Percentiles rank a stretch among this genome's conserved stretches.
Evolutionary conservation across 441 rosid genomes (phyloP).

Genomic region (Brassica hybrid): DNA sequence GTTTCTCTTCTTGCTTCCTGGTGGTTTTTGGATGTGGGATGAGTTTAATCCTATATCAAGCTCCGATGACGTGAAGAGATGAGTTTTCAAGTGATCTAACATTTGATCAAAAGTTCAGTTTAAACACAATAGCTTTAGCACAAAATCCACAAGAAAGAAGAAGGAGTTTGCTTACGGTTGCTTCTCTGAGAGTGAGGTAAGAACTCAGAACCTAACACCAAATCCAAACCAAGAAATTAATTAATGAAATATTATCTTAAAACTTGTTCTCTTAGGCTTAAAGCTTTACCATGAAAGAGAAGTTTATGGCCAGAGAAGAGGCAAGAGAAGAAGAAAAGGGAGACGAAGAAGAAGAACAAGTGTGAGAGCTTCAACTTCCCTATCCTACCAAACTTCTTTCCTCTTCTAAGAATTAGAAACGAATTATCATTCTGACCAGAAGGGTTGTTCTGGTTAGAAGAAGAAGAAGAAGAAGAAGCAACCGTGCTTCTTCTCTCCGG

Average conservation of each 20-base stretch:
- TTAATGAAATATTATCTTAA: neutral
- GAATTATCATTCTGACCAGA: conserved; percentile 47
- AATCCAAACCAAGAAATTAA: conserved; percentile 15
- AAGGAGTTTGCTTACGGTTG: conserved; percentile 27
- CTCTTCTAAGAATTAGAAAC: conserved; percentile 54
- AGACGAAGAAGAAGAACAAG: conserved; percentile 52
- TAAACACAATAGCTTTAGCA: conserved; percentile 8
- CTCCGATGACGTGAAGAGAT: conserved; percentile 35
- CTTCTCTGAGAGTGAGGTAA: conserved; percentile 32
- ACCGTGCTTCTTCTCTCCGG: conserved; percentile 57
- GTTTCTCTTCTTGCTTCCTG: conserved; percentile 34
- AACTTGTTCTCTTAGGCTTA: neutral
- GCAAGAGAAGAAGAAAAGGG: conserved; percentile 53
- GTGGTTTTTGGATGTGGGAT: conserved; percentile 50
- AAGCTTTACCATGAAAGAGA: conserved; percentile 60
- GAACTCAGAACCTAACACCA: conserved; percentile 38
- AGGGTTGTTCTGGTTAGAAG: conserved; percentile 43
- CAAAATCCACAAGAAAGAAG: neutral
- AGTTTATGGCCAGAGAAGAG: conserved; percentile 56
- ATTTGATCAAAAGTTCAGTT: conserved; percentile 18
- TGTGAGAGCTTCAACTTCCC: conserved; percentile 55
- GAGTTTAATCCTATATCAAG: conserved; percentile 37
- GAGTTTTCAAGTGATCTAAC: conserved; percentile 31
- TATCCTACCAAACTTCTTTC: conserved; percentile 64
- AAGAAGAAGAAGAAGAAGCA: conserved; percentile 39